Evolutionary conservation across 495 filamentous ascomycete species (phyloP), one percentile per base, ranked within the genome.

Genomic region (Extremus antarcticus): DNA sequence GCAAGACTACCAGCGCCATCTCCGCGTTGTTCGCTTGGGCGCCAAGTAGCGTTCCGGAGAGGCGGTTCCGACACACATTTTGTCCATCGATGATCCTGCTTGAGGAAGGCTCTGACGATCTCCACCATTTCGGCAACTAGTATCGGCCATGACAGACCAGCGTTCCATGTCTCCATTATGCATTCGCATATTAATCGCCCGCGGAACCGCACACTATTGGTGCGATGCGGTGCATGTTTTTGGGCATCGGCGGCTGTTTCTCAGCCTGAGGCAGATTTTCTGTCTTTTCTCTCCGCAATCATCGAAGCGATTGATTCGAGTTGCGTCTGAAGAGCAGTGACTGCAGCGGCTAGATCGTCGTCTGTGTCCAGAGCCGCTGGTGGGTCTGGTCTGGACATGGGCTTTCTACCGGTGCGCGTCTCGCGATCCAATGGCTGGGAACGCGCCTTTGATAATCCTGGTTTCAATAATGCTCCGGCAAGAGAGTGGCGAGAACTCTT

Each of bases 401-500:
- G 29, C 29, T 35, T 35, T 35, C 29, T 35, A 13, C 25, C 54
- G 35, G 46, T 47, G 21, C 40, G 55, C 48, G 55, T 24, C 32
- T 52, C 19, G 15, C 19, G 55, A 10, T 51, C n/a, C 16, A 13
- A 46, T 47, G 50, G 50, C 51, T 39, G 55, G 13, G 55, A 17
- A 22, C 25, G 40, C 3, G 3, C 17, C 10, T 22, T 25, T 22
- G 9, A 55, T 50, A 38, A 17, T 24, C 32, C 43, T 16, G 48
- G 41, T 41, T 49, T n/a, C 4, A 7, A 13, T 1, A 40, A 32
- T 20, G 24, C 16, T 9, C 20, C 23, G n/a, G 35, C 21, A 20
- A 43, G 32, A 10, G 56, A 25, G 19, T 17, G 48, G 40, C 54
- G 50, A 13, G 46, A 24, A 20, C 25, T 45, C 19, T 56, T 60